Conservation (phyloP, 192 early-diverging fungal genomes). For the Podila horticola region DNA sequence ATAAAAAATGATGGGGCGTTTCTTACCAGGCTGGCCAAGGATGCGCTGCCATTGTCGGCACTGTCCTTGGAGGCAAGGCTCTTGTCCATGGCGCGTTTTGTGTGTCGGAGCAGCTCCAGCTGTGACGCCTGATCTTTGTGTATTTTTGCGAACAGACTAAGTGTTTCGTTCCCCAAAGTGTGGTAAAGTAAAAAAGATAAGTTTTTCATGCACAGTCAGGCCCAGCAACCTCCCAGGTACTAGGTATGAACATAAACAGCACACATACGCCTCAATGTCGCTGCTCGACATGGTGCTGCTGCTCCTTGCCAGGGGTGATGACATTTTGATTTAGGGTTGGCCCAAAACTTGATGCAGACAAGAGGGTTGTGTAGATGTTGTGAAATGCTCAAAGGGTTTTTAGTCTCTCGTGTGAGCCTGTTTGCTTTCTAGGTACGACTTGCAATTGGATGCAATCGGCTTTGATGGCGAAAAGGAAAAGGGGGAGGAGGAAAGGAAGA, state of each 20-base stretch:
- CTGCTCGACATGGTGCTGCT: slow-evolving; percentile 39
- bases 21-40: slow-evolving; percentile 42
- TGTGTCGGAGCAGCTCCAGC: slow-evolving; percentile 38
- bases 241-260: not conserved
- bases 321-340: slow-evolving; percentile 20
- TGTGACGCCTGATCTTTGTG: slow-evolving; percentile 53
- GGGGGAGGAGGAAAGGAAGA: not conserved
- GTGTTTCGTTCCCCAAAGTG: not conserved
- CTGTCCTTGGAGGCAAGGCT: slow-evolving; percentile 20
- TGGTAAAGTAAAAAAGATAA: not conserved
- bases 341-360: not conserved
- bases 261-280: slow-evolving; percentile 51
- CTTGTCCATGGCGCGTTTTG: slow-evolving; percentile 49
- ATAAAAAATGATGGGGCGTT: not conserved
- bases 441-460: no score
- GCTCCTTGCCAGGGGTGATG: slow-evolving; percentile 37
- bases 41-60: slow-evolving; percentile 12
- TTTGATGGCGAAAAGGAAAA: not conserved
- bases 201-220: not conserved
- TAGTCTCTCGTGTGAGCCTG: no score
- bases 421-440: no score
- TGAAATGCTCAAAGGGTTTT: not conserved
- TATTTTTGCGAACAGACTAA: slow-evolving; percentile 48
- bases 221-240: not conserved
- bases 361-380: not conserved